These are phyloP conservation scores for Ophiocordyceps camponoti-rufipedis DNA, from an alignment of 2,329 filamentous ascomycete species.

Conservation along the genomic window DNA sequence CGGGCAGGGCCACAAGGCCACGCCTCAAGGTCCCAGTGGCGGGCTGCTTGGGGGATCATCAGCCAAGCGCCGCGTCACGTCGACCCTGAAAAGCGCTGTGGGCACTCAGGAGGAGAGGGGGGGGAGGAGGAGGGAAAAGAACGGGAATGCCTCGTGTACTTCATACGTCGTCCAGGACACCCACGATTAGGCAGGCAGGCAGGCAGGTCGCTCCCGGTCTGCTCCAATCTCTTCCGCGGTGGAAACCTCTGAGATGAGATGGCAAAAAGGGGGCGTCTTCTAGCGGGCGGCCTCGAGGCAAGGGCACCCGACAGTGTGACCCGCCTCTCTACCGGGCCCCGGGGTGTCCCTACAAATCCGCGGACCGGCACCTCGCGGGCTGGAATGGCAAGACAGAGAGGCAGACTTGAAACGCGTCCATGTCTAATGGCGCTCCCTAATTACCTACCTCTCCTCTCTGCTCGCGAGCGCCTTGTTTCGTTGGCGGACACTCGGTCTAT, in stretches of 20 bases:
- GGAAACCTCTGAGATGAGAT: not conserved
- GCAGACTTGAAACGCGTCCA: not conserved
- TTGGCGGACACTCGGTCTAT: not conserved
- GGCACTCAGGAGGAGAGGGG: too few species aligned
- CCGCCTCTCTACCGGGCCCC: not conserved
- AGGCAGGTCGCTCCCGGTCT: too few species aligned
- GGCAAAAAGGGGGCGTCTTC: not conserved
- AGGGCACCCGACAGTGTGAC: not conserved
- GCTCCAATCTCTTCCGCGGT: not conserved
- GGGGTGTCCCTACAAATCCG: not conserved
- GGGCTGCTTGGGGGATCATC: not conserved
- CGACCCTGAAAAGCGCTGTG: not conserved
- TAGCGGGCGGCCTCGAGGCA: not conserved
- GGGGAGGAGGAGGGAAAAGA: too few species aligned
- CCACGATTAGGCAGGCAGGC: too few species aligned
- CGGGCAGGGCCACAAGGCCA: conserved; percentile 6
- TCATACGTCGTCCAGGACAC: too few species aligned
- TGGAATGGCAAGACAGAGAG: not conserved
- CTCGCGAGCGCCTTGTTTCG: not conserved
- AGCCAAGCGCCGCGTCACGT: not conserved
- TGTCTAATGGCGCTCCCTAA: not conserved
- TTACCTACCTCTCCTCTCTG: not conserved
- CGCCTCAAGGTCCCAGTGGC: not conserved
- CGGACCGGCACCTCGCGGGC: not conserved
- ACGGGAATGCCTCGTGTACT: too few species aligned